Evolutionary conservation across 148 eudicot species (phyloP), one percentile per base, ranked within the genome.

Genomic region (Nyssa sinensis): DNA sequence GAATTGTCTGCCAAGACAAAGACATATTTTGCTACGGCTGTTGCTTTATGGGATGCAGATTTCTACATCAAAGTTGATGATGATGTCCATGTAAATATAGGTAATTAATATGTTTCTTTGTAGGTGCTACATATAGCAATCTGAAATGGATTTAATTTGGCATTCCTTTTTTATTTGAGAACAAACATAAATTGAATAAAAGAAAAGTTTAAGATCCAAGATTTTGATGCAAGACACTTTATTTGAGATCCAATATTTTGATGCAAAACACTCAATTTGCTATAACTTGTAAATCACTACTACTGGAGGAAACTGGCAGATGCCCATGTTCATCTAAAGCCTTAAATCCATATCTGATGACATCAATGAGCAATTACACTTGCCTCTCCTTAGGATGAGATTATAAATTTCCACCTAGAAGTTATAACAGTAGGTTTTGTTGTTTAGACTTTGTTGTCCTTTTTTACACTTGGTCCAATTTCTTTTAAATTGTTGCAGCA

Each of bases 1-100:
- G 87, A 86, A 72, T 74, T 86, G 49, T 83, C 89, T 73, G 89
- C 85, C 71, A 86, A 86, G 81, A 86, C 89, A 21, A 86, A 86
- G 82, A 41, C 76, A 49, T 86, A 81, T 79, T 86, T 86, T 49
- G 84, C 87, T 66, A 79, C 89, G 28, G 87, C 87, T 64, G 83
- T 83, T 74, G 62, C 82, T 62, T 44, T 72, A 35, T 86, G 89
- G 89, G 89, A 86, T 77, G 89, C 89, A 41, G 89, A 86, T 73
- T 86, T 83, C 64, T 86, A 86, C 51, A 76, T 86, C 49, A 86
- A 86, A 69, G 89, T 86, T 39, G 89, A 86, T 39, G 89, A 86
- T 47, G 89, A 86, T 72, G 87, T 86, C 47, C 89, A 86, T 74
- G 89, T 86, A 41, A 86, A 86, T 61, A 81, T 86, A 79, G 89